Conservation (phyloP, 2,329 filamentous ascomycete species). For the Fusarium hainanense region DNA sequence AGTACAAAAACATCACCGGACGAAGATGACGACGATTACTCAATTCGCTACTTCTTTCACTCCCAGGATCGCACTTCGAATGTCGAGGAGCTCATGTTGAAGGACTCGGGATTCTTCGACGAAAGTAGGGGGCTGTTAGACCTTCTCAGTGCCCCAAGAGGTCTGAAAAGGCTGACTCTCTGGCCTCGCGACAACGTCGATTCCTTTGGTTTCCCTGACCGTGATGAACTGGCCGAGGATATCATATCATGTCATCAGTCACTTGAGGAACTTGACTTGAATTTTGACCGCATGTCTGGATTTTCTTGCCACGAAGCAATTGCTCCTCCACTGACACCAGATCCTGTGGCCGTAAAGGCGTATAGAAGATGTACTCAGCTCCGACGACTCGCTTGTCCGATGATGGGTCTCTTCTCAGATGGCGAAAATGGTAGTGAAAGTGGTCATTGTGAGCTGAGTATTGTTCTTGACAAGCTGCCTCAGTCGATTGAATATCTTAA, state of each 20-base stretch:
- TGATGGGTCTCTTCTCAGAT: neutral
- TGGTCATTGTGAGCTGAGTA: neutral
- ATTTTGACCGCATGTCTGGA: neutral
- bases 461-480: neutral
- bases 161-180: neutral
- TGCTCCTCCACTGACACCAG: neutral
- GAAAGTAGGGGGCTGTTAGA: neutral
- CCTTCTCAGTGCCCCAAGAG: neutral
- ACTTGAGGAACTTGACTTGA: neutral
- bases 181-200: no score
- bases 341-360: neutral
- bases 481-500: neutral
- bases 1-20: no score
- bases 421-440: neutral
- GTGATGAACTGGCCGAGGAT: neutral
- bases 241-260: neutral
- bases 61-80: neutral
- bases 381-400: neutral
- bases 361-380: neutral
- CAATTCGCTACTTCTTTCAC: neutral
- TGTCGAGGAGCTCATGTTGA: neutral
- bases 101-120: rapidly evolving
- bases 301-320: rapidly evolving
- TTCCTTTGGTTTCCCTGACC: neutral
- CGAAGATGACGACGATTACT: neutral